Base-by-base conservation (phyloP, 2,329 filamentous ascomycete genomes). In the Cadophora sp. region DNA sequence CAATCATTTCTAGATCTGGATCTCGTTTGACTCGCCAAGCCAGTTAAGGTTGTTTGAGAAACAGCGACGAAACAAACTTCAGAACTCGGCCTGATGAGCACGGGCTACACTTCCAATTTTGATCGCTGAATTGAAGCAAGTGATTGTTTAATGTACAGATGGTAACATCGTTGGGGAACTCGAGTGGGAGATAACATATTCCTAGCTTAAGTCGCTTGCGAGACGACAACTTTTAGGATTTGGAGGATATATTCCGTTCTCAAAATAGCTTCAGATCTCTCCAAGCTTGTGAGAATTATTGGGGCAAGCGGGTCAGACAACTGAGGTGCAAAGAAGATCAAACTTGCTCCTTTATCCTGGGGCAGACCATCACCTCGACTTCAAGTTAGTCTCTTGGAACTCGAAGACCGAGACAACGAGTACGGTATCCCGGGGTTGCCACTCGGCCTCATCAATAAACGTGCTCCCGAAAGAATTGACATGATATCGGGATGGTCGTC, bases 21-120 rank as follows among this genome's bases (percentile, higher is more conserved):
- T 63, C 62, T 62, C 58, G 31, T 63, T 50, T 53, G 51, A 14
- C 31, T 16, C n/a, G 34, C 22, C 31, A 46, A 40, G 53, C 62
- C 53, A 65, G n/a, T 55, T 61, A 55, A 64, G 58, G 46, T 59
- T 26, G 37, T 31, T 51, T 16, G 65, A 60, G 68, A 68, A 68
- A 70, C 68, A 53, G 26, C 24, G n/a, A 63, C 59, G 65, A 69
- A 69, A 69, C 68, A 26, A 31, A 59, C 51, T 37, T 50, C 43
- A 56, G 56, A 60, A 67, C 61, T 53, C 31, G 31, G 22, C 4
- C 26, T 46, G 53, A 58, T 11, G 14, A 46, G 68, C 67, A 66
- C 64, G 61, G 67, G 37, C 56, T 55, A n/a, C 5, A 51, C 37
- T 48, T 64, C 55, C 24, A 19, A 26, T 46, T 40, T 48, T n/a